Percentiles rank a stretch among this genome's conserved stretches.
phyloP scores from a whole-genome alignment of 441 rosid species.

The Euphorbia celastroides region DNA sequence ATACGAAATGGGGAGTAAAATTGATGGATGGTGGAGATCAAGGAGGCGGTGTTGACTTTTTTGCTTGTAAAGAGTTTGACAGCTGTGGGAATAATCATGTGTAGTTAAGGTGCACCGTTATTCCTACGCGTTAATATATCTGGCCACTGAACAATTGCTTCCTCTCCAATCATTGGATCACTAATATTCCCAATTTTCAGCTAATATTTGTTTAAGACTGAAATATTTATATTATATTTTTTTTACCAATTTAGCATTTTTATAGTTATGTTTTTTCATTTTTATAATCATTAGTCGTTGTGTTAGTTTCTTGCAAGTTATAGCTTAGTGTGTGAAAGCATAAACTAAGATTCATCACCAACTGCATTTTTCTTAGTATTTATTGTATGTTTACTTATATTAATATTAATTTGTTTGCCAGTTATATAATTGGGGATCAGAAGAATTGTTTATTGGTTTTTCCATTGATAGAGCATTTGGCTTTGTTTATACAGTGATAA shows the following conservation, averaged over 20 bases:
- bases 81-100: no score
- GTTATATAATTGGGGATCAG: neutral
- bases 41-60: no score
- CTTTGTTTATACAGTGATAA: no score
- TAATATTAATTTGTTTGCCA: neutral
- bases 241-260: neutral
- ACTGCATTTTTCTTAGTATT: neutral
- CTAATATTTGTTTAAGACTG: no score
- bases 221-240: neutral
- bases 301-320: conserved; percentile 3
- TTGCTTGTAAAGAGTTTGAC: no score
- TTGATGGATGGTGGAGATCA: no score
- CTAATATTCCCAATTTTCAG: neutral
- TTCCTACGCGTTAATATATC: neutral
- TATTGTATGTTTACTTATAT: neutral
- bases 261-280: neutral
- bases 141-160: neutral
- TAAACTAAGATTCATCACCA: neutral
- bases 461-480: neutral
- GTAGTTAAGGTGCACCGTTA: conserved; percentile 13
- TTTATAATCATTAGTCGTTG: neutral
- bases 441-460: neutral
- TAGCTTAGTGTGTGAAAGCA: conserved; percentile 4
- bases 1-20: no score
- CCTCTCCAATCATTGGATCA: conserved; percentile 5